phyloP scores from a whole-genome alignment of 805 yeast species.

The Metschnikowia vanudenii region DNA sequence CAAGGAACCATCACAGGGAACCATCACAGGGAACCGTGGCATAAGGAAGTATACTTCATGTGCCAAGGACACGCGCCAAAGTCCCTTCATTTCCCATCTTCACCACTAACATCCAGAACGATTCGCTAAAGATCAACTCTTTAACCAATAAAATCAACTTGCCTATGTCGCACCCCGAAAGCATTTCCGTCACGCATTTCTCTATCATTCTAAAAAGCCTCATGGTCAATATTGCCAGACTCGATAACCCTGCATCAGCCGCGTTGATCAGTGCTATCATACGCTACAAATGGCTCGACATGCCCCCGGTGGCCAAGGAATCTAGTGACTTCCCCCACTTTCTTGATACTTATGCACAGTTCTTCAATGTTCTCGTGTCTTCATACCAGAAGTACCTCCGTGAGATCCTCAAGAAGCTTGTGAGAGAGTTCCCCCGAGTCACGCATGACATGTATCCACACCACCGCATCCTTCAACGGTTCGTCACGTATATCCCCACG shows the following conservation, averaged over 20 bases:
- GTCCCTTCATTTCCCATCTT: background rate
- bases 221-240: constrained; percentile 61
- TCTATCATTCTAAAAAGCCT: constrained; percentile 55
- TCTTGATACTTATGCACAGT: constrained; percentile 60
- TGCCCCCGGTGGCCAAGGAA: constrained; percentile 26
- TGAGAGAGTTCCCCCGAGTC: constrained; percentile 52
- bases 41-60: too few relatives aligned
- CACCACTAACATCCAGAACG: constrained; percentile 36
- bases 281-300: constrained; percentile 60
- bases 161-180: constrained; percentile 52
- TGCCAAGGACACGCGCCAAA: too few relatives aligned
- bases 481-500: constrained; percentile 78
- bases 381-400: constrained; percentile 88
- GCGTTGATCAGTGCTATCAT: constrained; percentile 61
- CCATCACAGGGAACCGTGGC: too few relatives aligned
- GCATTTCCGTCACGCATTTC: constrained; percentile 53
- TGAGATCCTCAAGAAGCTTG: constrained; percentile 71
- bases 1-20: too few relatives aligned
- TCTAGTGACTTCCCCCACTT: constrained; percentile 29
- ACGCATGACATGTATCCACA: constrained; percentile 27
- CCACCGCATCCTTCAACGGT: constrained; percentile 63
- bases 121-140: constrained; percentile 54
- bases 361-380: constrained; percentile 74
- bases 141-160: constrained; percentile 58
- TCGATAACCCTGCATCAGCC: constrained; percentile 56